Evolutionary conservation across 2,329 filamentous ascomycete species (phyloP), one percentile per base, ranked within the genome.

Genomic region (Xylaria sp.): DNA sequence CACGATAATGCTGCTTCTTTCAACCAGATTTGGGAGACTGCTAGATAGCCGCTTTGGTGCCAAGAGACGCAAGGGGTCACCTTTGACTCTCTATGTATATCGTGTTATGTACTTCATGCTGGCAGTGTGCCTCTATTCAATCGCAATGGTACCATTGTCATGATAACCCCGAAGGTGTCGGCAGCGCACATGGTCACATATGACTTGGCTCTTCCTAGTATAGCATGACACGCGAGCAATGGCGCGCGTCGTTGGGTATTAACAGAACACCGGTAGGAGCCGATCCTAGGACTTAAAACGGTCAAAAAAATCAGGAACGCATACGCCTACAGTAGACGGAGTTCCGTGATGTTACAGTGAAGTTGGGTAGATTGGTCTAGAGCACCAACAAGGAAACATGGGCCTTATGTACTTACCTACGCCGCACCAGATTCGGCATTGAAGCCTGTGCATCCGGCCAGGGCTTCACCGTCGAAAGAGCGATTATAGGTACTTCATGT

Each of bases 341-440:
- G 32, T 25, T 60, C 34, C 15, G 55, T 32, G 15, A 45, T 28
- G 55, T 58, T 45, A n/a, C 55, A 41, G 25, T 30, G 39, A 30
- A 20, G 36, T 30, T 45, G 55, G 55, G 53, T 58, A 20, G 55
- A 58, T 58, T 58, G 34, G 25, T 58, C 55, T 58, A 45, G 55
- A 58, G 13, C 25, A n/a, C 15, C 23, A 41, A 9, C 36, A 36
- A 58, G 55, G 5, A 20, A 20, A 15, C 12, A 57, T 12, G 28
- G 25, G 25, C 45, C 10, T 32, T 39, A 39, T 20, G 30, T 39
- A 15, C 53, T 13, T 39, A 18, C 3, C 5, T 56, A 53, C 48
- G 10, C 30, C 23, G 10, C 41, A 23, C 41, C n/a, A 45, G 36
- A 39, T 39, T 39, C 36, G 36, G 36, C 41, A 45, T 45, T 20